Percentiles rank a stretch among this genome's conserved stretches.
Evolutionary conservation across 305 asterid species (phyloP).

Genomic region (Fraxinus floribunda): DNA sequence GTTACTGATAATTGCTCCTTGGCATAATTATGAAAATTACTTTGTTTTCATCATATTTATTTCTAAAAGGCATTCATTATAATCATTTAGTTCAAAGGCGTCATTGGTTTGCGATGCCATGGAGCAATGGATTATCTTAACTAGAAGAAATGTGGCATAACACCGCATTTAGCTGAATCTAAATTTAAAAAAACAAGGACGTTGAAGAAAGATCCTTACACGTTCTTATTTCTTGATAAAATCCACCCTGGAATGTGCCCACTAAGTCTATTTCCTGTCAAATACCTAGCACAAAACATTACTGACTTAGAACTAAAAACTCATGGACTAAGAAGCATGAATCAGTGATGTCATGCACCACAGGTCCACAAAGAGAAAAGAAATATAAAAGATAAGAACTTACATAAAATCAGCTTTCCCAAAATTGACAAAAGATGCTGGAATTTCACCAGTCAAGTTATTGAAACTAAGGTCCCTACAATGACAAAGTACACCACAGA

Average conservation of each 20-base stretch:
- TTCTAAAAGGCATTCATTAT: background rate
- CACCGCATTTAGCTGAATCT: background rate
- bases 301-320: conserved; percentile 12
- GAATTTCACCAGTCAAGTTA: conserved; percentile 71
- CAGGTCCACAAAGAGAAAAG: conserved; percentile 2
- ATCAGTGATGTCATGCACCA: background rate
- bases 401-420: conserved; percentile 70
- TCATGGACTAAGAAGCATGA: background rate
- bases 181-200: background rate
- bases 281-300: conserved; percentile 45
- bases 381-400: conserved; percentile 31
- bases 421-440: conserved; percentile 49
- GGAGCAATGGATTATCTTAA: background rate
- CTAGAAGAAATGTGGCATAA: background rate
- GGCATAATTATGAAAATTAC: background rate
- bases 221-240: conserved; percentile 65
- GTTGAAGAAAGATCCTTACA: conserved; percentile 39
- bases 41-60: background rate
- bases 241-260: conserved; percentile 72
- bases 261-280: conserved; percentile 74
- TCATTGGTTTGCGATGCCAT: background rate
- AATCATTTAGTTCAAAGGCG: background rate
- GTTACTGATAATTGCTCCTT: background rate
- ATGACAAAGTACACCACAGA: conserved; percentile 15
- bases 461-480: conserved; percentile 89